These are phyloP conservation scores for Brassica cretica DNA, from an alignment of 345 rosid genomes.

Conservation along the genomic window DNA sequence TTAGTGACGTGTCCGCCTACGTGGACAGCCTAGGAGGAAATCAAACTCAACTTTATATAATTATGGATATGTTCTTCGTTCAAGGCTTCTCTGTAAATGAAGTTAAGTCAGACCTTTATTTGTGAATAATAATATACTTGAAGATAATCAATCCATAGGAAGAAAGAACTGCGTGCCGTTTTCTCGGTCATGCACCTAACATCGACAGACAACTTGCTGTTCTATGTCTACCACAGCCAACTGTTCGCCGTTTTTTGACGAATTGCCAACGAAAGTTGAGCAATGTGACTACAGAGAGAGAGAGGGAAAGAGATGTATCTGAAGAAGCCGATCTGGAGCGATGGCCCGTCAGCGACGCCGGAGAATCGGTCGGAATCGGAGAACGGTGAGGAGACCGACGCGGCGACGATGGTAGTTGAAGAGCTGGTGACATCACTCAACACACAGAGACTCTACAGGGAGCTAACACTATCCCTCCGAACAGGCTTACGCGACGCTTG, in stretches of 20 bases:
- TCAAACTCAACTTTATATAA: too few species aligned
- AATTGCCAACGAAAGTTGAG: background rate
- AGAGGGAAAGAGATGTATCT: constrained; percentile 46
- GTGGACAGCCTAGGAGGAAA: too few species aligned
- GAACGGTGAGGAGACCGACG: constrained; percentile 29
- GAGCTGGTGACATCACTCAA: constrained; percentile 70
- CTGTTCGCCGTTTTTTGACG: constrained; percentile 14
- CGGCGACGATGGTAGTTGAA: constrained; percentile 61
- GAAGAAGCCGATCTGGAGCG: constrained; percentile 66
- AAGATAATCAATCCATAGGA: background rate
- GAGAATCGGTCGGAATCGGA: constrained; percentile 29
- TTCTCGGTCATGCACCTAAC: background rate
- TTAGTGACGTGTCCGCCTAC: too few species aligned
- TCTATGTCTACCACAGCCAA: background rate
- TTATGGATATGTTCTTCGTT: background rate
- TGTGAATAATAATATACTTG: background rate
- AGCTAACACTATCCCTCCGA: constrained; percentile 87
- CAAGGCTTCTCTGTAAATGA: background rate
- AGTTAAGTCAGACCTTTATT: background rate
- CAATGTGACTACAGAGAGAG: background rate
- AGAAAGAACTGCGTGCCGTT: constrained; percentile 26
- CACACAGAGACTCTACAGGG: constrained; percentile 67
- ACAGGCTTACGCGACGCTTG: constrained; percentile 81
- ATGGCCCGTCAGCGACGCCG: constrained; percentile 35
- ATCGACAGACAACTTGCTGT: constrained; percentile 18